Evolutionary conservation across 768 basidiomycete species (phyloP), one percentile per base, ranked within the genome.

Genomic region (Collybia mongolica): DNA sequence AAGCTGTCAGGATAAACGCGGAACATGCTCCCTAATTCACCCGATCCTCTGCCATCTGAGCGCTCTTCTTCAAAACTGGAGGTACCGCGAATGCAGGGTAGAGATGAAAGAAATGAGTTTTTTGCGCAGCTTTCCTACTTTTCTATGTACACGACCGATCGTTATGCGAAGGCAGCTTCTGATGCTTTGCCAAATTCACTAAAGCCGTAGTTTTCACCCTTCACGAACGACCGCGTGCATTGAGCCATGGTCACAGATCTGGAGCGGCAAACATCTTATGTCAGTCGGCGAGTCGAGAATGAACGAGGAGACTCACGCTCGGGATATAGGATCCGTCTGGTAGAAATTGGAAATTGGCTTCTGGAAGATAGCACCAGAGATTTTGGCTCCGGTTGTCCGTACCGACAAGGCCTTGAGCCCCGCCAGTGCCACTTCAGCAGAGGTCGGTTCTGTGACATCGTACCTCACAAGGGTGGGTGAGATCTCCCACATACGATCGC

Each of bases 171-270:
- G 50, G 74, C 74, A 52, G 72, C 70, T 60, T 75, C 72, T 28
- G 68, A 74, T 64, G 53, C 71, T 55, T 76, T 79, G 39, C 76
- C 74, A 35, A 72, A 64, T 38, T 77, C 73, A 45, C 73, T 72
- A 57, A 83, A 78, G 41, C 77, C 80, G 60, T 80, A 76, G 59
- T 80, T 74, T 72, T 88, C 84, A 26, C 81, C 84, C 64, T 86
- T 85, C 54, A 88, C 86, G 62, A 95, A 96, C 17, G 93, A 79
- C 41, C 88, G 84, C 12, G 89, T 90, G 66, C 93, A 96, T 58
- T 93, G 89, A 1, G 93, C 94, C 94, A 97, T 97, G 29, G 94
- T 95, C 29, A 92, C 88, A n/a, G 91, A 93, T 39, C 89, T 92
- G 57, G 15, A 48, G 29, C 26, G 17, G 11, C 20, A 29, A 17